Percentiles rank a stretch among this genome's conserved stretches.
phyloP scores from a whole-genome alignment of 768 basidiomycete genomes.

The Mycena alexandri region DNA sequence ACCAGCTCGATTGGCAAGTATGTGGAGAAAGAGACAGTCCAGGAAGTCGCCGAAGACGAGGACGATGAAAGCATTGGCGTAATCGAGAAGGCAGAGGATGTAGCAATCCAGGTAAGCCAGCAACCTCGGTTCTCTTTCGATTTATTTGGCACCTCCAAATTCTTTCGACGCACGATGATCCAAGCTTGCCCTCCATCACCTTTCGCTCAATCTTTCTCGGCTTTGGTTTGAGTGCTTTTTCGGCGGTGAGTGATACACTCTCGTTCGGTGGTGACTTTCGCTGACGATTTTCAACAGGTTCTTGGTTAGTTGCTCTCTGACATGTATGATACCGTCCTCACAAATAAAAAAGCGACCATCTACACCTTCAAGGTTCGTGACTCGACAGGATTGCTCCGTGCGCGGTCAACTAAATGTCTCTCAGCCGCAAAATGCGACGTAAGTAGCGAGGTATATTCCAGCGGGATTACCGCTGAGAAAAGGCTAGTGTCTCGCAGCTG shows the following conservation, averaged over 20 bases:
- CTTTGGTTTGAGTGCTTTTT: slow-evolving; percentile 62
- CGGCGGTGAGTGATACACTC: slow-evolving; percentile 46
- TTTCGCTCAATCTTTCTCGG: slow-evolving; percentile 64
- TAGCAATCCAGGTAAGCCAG: slow-evolving; percentile 53
- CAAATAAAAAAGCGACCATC: slow-evolving; percentile 42
- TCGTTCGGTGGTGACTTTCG: background rate
- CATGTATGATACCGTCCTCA: background rate
- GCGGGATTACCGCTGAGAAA: slow-evolving; percentile 45
- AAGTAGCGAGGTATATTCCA: no score
- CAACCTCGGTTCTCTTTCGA: background rate
- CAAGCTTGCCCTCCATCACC: slow-evolving; percentile 59
- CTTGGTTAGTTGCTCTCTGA: slow-evolving; percentile 35
- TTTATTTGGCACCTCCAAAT: slow-evolving; percentile 46
- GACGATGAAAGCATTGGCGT: slow-evolving; percentile 33
- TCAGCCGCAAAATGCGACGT: slow-evolving; percentile 57
- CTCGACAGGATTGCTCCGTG: background rate
- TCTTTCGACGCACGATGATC: slow-evolving; percentile 63
- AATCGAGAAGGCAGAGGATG: slow-evolving; percentile 58
- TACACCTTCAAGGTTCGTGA: slow-evolving; percentile 50
- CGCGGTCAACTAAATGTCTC: background rate
- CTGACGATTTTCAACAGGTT: slow-evolving; percentile 43
- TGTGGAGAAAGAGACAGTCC: slow-evolving; percentile 19
- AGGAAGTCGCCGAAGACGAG: slow-evolving; percentile 31
- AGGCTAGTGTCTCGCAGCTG: slow-evolving; percentile 65
- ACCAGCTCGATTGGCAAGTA: slow-evolving; percentile 23